Evolutionary conservation across 305 asterid genomes (phyloP), one percentile per base, ranked within the genome.

Genomic region (Petunia hybrid): DNA sequence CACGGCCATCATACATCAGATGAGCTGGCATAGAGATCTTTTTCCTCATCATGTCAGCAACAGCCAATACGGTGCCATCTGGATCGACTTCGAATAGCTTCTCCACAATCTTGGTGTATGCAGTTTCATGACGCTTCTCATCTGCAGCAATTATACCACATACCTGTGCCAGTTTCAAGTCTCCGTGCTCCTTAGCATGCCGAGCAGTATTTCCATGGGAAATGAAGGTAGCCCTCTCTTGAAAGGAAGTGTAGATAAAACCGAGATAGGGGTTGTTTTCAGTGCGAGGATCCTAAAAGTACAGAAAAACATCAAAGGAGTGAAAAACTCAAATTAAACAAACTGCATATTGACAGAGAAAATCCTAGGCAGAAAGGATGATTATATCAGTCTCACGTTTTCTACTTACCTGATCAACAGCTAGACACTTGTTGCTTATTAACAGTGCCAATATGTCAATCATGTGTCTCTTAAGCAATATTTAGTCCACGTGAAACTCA

Each of bases 21-120:
- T 81, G 83, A 81, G 83, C 83, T 61, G 83, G 83, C 83, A 81
- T 81, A 1, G 83, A 81, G 73, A 81, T 81, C 60, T 81, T 80
- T 36, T 81, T 81, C 75, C 67, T 81, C 83, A 81, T 81, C 83
- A 81, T 81, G 80, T 81, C 74, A 45, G 80, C 80, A 39, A 81
- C 61, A 45, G 80, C 80, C 71, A 71, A 9, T 36, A 81, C 70
- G 2, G 83, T 81, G 62, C 70, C 80, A 35, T 81, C 61, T 6
- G 83, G 80, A 2, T 81, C 83, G 35, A 81, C 60, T 59, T 81
- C 83, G 60, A 81, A 71, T 8, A 81, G 80, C 83, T 81, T 81
- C 63, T 81, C 83, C 64, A 81, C 80, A 40, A 81, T 81, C 78
- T 81, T 81, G 51, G 80, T 81, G 45, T 81, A 81, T 2, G 83